Evolutionary conservation across 2,329 filamentous ascomycete species (phyloP).

Genomic region (Teratosphaeria pseudoeucalypti): DNA sequence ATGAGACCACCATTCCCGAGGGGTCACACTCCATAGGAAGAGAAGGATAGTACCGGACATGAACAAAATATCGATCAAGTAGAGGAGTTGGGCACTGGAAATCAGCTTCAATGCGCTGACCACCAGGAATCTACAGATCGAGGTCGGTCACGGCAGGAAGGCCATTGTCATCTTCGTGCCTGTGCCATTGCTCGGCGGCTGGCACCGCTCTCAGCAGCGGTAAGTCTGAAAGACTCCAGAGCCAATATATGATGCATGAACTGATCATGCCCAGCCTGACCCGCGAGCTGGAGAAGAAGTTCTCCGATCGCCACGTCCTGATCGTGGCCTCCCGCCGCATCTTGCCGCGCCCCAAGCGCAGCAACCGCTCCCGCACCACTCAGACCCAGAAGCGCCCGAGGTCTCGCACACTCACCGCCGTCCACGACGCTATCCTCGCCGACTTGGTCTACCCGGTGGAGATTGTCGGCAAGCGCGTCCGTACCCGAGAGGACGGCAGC

Average conservation of each 20-base stretch:
- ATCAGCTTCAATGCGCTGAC: slow-evolving; percentile 39
- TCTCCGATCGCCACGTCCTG: slow-evolving; percentile 99
- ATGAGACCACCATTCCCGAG: slow-evolving; percentile 42
- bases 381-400: slow-evolving; percentile 98
- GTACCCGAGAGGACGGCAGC: slow-evolving; percentile 97
- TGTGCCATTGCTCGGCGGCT: slow-evolving; percentile 93
- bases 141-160: slow-evolving; percentile 99
- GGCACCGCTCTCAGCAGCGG: slow-evolving; percentile 99
- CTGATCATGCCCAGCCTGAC: slow-evolving; percentile 58
- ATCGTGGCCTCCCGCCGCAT: slow-evolving; percentile 99
- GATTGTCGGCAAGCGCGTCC: slow-evolving; percentile 98
- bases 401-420: slow-evolving; percentile 92
- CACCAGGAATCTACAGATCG: slow-evolving; percentile 66
- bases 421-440: slow-evolving; percentile 95
- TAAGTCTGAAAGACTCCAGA: slow-evolving; percentile 44
- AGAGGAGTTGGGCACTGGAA: slow-evolving; percentile 48
- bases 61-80: slow-evolving; percentile 20
- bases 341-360: slow-evolving; percentile 95
- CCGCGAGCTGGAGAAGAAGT: slow-evolving; percentile 99
- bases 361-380: slow-evolving; percentile 87
- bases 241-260: background rate
- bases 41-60: background rate
- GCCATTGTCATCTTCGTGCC: slow-evolving; percentile 99
- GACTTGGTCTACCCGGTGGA: slow-evolving; percentile 99
- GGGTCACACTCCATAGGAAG: background rate